Evolutionary conservation across 2,329 filamentous ascomycete species (phyloP).

Genomic region (Cladosporium halotolerans): DNA sequence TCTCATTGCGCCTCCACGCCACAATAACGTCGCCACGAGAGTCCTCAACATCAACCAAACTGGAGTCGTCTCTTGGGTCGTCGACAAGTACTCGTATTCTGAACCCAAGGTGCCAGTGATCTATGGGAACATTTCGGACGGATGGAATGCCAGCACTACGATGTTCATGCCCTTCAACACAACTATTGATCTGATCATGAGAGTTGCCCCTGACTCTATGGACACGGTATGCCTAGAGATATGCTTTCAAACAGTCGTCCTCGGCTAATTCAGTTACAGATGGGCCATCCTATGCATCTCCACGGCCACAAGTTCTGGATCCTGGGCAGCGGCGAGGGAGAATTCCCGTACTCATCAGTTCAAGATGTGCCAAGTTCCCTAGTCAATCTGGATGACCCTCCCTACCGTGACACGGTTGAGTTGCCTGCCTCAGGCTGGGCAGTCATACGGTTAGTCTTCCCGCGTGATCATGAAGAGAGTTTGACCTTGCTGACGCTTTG

Average conservation of each 20-base stretch:
- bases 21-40: slow-evolving; percentile 1
- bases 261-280: background rate
- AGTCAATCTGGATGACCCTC: background rate
- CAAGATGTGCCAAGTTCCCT: background rate
- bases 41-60: background rate
- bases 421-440: background rate
- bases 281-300: slow-evolving; percentile 59
- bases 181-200: slow-evolving; percentile 1
- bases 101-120: background rate
- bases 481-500: background rate
- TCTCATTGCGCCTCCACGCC: background rate
- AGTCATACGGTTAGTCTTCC: background rate
- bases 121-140: background rate
- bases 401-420: slow-evolving; percentile 1
- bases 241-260: too few relatives aligned
- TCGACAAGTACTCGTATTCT: background rate
- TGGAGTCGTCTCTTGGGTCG: background rate
- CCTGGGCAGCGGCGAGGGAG: slow-evolving; percentile 46
- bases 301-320: slow-evolving; percentile 57
- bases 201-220: background rate
- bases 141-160: background rate
- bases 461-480: background rate
- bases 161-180: background rate
- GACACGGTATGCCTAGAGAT: background rate
- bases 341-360: slow-evolving; percentile 1